Evolutionary conservation across 371 early-diverging fungal species (phyloP).

Genomic region (Mortierella sp.): DNA sequence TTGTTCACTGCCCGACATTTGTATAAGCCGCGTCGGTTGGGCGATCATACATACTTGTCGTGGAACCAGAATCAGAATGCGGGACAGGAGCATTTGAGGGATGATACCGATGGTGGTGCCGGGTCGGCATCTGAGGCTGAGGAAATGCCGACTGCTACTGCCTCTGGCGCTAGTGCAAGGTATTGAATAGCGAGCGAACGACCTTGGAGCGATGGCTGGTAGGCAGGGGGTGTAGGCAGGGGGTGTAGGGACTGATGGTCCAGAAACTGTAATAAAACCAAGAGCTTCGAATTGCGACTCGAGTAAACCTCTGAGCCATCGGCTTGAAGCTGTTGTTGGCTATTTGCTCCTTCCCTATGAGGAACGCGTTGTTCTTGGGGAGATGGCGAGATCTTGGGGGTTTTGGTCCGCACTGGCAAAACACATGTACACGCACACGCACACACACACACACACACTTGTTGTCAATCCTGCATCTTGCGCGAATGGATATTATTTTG

Average conservation of each 20-base stretch:
- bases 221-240: background rate
- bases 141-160: constrained; percentile 36
- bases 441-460: too few species aligned
- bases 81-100: background rate
- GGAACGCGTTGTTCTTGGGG: background rate
- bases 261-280: background rate
- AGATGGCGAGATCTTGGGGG: background rate
- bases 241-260: background rate
- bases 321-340: background rate
- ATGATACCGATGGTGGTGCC: constrained; percentile 49
- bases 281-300: background rate
- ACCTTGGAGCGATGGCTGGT: background rate
- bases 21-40: constrained; percentile 93
- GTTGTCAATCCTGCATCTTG: too few species aligned
- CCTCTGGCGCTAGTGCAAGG: constrained; percentile 49
- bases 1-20: constrained; percentile 89
- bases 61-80: constrained; percentile 84
- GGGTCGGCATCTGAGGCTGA: constrained; percentile 57
- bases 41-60: constrained; percentile 92
- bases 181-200: constrained; percentile 16
- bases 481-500: too few species aligned
- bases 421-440: background rate
- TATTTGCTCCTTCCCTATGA: background rate
- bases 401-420: background rate
- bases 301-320: background rate